These are phyloP conservation scores for Massarina eburnea DNA, from an alignment of 2,329 filamentous ascomycete genomes.

Conservation along the genomic window DNA sequence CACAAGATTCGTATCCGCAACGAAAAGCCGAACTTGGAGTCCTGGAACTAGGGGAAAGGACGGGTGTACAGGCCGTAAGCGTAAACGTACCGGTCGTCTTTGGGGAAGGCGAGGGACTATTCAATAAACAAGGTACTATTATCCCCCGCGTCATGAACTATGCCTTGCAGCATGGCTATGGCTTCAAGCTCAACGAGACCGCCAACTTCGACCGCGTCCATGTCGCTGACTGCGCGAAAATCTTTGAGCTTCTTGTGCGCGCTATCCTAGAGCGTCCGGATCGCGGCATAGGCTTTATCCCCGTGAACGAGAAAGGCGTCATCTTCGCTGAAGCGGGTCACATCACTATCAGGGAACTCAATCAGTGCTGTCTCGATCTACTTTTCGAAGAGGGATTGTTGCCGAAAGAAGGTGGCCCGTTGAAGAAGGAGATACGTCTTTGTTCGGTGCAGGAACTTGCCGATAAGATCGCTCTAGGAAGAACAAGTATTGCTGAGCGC, in stretches of 20 bases:
- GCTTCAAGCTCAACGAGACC: slow-evolving; percentile 17
- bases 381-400: slow-evolving; percentile 15
- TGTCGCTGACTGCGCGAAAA: slow-evolving; percentile 13
- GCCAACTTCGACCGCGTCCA: slow-evolving; percentile 21
- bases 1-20: slow-evolving; percentile 13
- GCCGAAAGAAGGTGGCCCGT: slow-evolving; percentile 11
- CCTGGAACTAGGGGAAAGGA: slow-evolving; percentile 5
- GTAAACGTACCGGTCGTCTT: slow-evolving; percentile 15
- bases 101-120: slow-evolving; percentile 17
- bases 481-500: slow-evolving; percentile 8
- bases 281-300: slow-evolving; percentile 13
- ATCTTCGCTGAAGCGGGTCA: slow-evolving; percentile 14
- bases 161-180: slow-evolving; percentile 16
- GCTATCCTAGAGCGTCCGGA: slow-evolving; percentile 15
- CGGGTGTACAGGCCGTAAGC: slow-evolving; percentile 18
- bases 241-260: slow-evolving; percentile 12
- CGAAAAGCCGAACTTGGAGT: slow-evolving; percentile 14
- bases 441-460: slow-evolving; percentile 10
- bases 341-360: slow-evolving; percentile 12
- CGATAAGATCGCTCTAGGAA: slow-evolving; percentile 13
- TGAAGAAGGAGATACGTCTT: slow-evolving; percentile 11
- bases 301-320: slow-evolving; percentile 12
- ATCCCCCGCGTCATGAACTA: slow-evolving; percentile 14
- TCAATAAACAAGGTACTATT: slow-evolving; percentile 12
- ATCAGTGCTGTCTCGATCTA: slow-evolving; percentile 9